Conservation (phyloP, 441 rosid species). For the Macaranga tanarius region DNA sequence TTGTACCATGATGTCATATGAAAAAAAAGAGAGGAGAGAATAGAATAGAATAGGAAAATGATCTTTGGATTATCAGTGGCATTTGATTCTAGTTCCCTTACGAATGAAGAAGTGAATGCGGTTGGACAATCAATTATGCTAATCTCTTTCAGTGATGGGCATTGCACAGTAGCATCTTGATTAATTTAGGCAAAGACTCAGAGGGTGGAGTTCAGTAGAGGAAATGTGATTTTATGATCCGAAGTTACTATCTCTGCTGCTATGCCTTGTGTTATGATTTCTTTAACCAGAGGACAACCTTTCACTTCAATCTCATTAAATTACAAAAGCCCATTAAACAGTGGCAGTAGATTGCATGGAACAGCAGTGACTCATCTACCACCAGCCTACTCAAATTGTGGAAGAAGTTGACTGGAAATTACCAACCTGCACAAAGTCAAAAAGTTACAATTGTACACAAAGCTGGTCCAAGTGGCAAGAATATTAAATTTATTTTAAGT, state of each 20-base stretch:
- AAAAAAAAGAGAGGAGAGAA: too few relatives aligned
- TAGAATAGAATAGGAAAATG: too few relatives aligned
- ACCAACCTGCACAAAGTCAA: too few relatives aligned
- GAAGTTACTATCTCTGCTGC: neutral
- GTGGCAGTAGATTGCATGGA: too few relatives aligned
- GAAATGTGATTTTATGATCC: constrained; percentile 13
- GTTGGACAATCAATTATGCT: neutral
- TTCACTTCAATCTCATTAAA: constrained; percentile 13
- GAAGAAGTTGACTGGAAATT: too few relatives aligned
- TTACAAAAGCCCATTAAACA: constrained; percentile 19
- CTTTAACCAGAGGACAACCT: constrained; percentile 15
- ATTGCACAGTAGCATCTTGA: neutral
- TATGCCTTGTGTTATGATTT: constrained; percentile 18
- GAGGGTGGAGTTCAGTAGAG: neutral
- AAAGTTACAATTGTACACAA: too few relatives aligned
- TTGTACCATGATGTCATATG: too few relatives aligned
- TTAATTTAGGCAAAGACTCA: constrained; percentile 7
- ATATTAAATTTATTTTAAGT: too few relatives aligned
- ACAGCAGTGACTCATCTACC: too few relatives aligned
- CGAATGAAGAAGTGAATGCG: neutral
- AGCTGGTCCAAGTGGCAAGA: too few relatives aligned
- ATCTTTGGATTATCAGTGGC: neutral
- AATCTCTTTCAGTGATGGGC: neutral
- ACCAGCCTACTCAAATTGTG: too few relatives aligned
- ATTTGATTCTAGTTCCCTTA: neutral